Base-by-base conservation (phyloP, 176 grass and related monocot species). In the Cenchrus americanus region DNA sequence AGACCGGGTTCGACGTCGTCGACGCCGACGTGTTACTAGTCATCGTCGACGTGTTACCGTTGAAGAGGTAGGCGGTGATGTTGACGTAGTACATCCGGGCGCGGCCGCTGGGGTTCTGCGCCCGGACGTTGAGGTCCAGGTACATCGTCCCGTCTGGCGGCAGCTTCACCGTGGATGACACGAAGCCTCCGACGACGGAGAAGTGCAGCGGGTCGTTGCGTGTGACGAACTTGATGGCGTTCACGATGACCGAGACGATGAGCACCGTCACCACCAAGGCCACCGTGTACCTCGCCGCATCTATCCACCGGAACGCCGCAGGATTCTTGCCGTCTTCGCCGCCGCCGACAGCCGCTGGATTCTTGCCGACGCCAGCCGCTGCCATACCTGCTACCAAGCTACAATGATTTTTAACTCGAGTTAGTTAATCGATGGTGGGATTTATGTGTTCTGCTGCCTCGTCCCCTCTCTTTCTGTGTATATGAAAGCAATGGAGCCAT, bases 1-100 rank as follows among this genome's bases (percentile, higher is more conserved):
- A 27, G 0, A 0, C 0, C 3, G 23, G 47, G 0, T 49, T 0
- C 43, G 1, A 0, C 44, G 69, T 27, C 47, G 47, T 7, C 46
- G n/a, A 24, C 43, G 47, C 46, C 23, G 69, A 5, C 69, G 69
- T 50, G 21, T 0, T 50, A 4, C 34, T 37, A 30, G 27, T 30
- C 27, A 1, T 7, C 42, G 42, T 7, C 42, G 42, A 43, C 49
- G 49, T 51, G 6, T 1, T 44, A 3, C 4, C 44, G 66, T 44
- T 1, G 66, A 69, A 69, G 66, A 69, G 19, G 40, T 69, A 46
- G 8, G 2, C 40, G 7, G 9, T 43, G 41, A 69, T 15, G 19
- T 22, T 46, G 19, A 2, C 0, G 66, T 5, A 69, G 66, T 46
- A 69, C 40, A 69, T 12, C 0, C 3, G 19, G 66, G 1, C 40